Evolutionary conservation across 2,329 filamentous ascomycete genomes (phyloP), one percentile per base, ranked within the genome.

Genomic region (Fusarium brevicatenulatum): DNA sequence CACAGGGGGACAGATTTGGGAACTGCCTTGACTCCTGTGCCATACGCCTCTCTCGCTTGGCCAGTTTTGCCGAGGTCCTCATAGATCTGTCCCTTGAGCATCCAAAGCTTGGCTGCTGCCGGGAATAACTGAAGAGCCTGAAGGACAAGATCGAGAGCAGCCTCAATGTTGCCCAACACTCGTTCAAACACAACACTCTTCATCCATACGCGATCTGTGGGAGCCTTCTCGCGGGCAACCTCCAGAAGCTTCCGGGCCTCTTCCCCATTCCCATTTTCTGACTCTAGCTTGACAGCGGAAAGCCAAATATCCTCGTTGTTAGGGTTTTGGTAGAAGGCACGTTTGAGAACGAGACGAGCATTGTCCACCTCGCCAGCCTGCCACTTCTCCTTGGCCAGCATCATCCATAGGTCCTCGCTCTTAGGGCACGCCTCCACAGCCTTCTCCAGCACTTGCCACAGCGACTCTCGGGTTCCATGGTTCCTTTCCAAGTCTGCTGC

Each of bases 301-400:
- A 98, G 91, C 92, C 96, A 99, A 74, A 99, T 98, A 80, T 98
- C 95, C 82, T 99, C 96, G 83, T 97, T 98, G 81, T 97, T 95
- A 2, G 94, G 94, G 77, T 98, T 97, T 80, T 97, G 94, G 76
- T 95, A 92, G 86, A 99, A 99, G 9, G 95, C 96, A 71, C 92
- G 90, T 34, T 91, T 95, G 21, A 99, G 89, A 2, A 98, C 95
- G 70, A 91, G 87, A 63, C 96, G 90, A 18, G 96, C 95, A 70
- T 94, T 94, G 79, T 97, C 92, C 49, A 97, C 91, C 77, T 97
- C 92, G 55, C 95, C 95, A 5, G 92, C 90, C 78, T 96, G 90
- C 93, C 94, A 96, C 80, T 95, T 97, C 84, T 98, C 96, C 82
- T 95, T 94, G 40, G 95, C 96, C 59, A 98, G 91, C 86, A 97